Percentiles rank a stretch among this genome's conserved stretches.
phyloP scores from a whole-genome alignment of 768 basidiomycete genomes.

The Suillus alpinus region DNA sequence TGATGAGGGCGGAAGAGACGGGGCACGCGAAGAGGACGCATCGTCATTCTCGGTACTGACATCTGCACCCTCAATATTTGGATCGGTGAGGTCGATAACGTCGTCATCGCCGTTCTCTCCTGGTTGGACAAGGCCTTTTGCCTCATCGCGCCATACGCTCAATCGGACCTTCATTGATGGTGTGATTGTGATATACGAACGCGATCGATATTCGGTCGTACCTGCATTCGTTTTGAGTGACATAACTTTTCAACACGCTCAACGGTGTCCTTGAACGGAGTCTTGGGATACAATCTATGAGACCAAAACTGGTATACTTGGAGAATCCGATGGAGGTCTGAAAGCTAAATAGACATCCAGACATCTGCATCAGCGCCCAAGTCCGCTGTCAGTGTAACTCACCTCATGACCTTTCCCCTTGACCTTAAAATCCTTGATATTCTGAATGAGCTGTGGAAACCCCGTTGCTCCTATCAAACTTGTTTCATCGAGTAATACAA shows the following conservation, averaged over 20 bases:
- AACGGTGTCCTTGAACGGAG: constrained; percentile 84
- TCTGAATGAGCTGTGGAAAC: constrained; percentile 75
- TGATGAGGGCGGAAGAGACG: constrained; percentile 39
- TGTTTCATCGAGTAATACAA: constrained; percentile 69
- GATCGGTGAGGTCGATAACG: constrained; percentile 29
- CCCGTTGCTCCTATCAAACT: constrained; percentile 72
- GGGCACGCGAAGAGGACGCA: constrained; percentile 37
- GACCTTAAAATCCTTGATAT: constrained; percentile 73
- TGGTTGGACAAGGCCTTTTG: constrained; percentile 37
- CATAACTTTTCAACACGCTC: constrained; percentile 85
- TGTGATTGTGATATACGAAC: constrained; percentile 5
- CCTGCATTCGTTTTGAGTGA: constrained; percentile 82
- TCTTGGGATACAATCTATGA: constrained; percentile 88
- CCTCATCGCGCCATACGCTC: constrained; percentile 78
- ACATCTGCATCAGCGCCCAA: neutral
- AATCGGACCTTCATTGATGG: constrained; percentile 51
- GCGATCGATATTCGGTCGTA: constrained; percentile 33
- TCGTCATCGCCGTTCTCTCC: constrained; percentile 18
- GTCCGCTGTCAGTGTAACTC: constrained; percentile 5
- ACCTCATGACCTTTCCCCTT: constrained; percentile 95
- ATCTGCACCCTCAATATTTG: constrained; percentile 26
- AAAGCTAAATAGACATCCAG: constrained; percentile 42
- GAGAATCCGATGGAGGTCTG: constrained; percentile 78
- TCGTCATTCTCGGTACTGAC: constrained; percentile 20
- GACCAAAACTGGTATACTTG: constrained; percentile 93